Base-by-base conservation (phyloP, 164 flowering plant genomes). In the Macadamia tetraphylla region DNA sequence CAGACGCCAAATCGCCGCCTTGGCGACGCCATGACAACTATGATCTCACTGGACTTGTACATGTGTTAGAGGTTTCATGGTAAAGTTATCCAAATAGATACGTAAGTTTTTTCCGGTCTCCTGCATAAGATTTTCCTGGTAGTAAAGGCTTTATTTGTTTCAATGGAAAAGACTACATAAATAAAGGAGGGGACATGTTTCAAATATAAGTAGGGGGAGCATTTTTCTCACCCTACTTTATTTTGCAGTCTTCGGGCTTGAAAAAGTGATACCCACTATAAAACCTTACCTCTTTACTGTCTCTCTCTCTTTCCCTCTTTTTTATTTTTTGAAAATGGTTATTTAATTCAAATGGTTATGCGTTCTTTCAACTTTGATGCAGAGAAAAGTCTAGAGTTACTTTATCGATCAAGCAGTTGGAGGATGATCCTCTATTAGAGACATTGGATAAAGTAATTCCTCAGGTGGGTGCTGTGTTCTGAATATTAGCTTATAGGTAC, bases 1-100 rank as follows among this genome's bases (percentile, higher is more conserved):
- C 23, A 23, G 23, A 23, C 0, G 23, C 23, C 23, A 23, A 23
- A 23, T 23, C 23, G 23, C 23, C 23, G 23, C 23, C 23, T 23
- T 23, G 23, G 23, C 23, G 0, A 23, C 23, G 23, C 23, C 23
- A 23, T 23, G 23, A 23, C 23, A 23, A 23, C 23, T 23, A 23
- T 23, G 23, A 23, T 23, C 84, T 94, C 61, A 94, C 94, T 66
- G 98, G 97, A 65, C 86, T 91, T 29, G 89, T 94, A 48, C 98
- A 91, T 77, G 79, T 90, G 59, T 91, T 96, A 1, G 98, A 94
- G 82, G 89, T 94, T 70, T 90, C 98, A 0, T 94, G 98, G 98
- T 59, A 91, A 91, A 81, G 73, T 94, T 57, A 78, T 82, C 29
- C 75, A 73, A 42, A 75, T 91, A 55, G 92, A 94, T 70, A 80